Percentiles rank a stretch among this genome's conserved stretches.
Evolutionary conservation across 1,284 basidiomycete genomes (phyloP).

Genomic region (Boletus sp.): DNA sequence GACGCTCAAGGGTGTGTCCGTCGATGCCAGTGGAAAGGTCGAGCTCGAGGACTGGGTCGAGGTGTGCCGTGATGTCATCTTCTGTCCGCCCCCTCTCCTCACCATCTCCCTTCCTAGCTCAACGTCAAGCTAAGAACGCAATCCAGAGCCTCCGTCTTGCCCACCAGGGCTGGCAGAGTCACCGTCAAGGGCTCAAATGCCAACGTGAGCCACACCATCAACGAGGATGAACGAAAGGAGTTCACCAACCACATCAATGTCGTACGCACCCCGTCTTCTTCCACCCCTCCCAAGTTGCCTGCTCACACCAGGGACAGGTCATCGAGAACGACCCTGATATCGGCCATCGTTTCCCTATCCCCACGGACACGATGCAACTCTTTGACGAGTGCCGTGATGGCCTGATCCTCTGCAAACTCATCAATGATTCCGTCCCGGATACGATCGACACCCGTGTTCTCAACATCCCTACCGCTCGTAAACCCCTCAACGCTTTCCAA

Average conservation of each 20-base stretch:
- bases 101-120: conserved; percentile 45
- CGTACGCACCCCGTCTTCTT: conserved; percentile 40
- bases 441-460: conserved; percentile 98
- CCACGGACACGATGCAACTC: conserved; percentile 97
- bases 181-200: conserved; percentile 93
- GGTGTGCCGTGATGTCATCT: conserved; percentile 44
- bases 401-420: conserved; percentile 94
- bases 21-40: conserved; percentile 93
- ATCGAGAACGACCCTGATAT: conserved; percentile 90
- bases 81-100: conserved; percentile 16
- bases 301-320: conserved; percentile 48
- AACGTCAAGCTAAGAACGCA: conserved; percentile 76
- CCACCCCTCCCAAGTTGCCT: background rate
- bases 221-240: conserved; percentile 93
- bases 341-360: conserved; percentile 82
- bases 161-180: conserved; percentile 84
- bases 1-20: conserved; percentile 91
- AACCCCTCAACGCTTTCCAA: conserved; percentile 91
- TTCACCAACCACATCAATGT: conserved; percentile 98
- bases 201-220: conserved; percentile 96
- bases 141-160: conserved; percentile 51
- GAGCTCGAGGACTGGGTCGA: conserved; percentile 99
- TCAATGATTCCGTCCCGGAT: conserved; percentile 98
- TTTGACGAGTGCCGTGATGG: conserved; percentile 97
- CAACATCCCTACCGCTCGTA: conserved; percentile 78